Evolutionary conservation across 306 rosid species (phyloP), one percentile per base, ranked within the genome.

Genomic region (Coriaria nepalensis): DNA sequence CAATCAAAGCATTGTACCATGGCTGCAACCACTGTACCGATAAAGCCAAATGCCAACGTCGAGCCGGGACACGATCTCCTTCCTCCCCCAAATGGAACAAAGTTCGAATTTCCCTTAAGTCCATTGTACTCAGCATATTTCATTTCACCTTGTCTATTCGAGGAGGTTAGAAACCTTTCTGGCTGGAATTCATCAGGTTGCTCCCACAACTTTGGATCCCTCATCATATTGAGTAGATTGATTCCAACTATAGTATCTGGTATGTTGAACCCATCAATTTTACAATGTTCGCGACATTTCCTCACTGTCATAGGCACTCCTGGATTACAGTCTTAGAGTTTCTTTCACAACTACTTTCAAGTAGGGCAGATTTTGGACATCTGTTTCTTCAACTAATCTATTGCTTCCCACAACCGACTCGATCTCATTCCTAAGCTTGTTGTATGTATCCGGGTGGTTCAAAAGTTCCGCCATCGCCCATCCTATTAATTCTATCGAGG

Each of bases 181-280:
- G 29, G 29, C 2, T 38, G 42, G 4, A 71, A 76, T 54, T 71
- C 78, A 12, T 71, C 78, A 0, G 82, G 65, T 4, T 64, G 40
- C 6, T 6, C 6, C 78, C 78, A 76, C 0, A 56, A 53, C 6
- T 76, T 38, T 45, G 78, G 82, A 68, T 76, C 82, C 59, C 82
- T 42, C 82, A 71, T 76, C 14, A 76, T 65, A 10, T 78, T 73
- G n/a, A 67, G 68, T 2, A 68, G 73, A 45, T 76, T 71, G 45
- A 76, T 35, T 8, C 68, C 43, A 14, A 66, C 62, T 45, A 69
- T 66, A 0, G 70, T 61, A 0, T 68, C 35, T 50, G 65, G 65
- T 8, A 76, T 4, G 43, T 65, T 50, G 2, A 64, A 72, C 42
- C 73, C 76, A 35, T 72, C 65, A 62, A 76, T 58, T 10, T 0